Conservation (phyloP, 2,329 filamentous ascomycete genomes). For the Talaromyces marneffei region DNA sequence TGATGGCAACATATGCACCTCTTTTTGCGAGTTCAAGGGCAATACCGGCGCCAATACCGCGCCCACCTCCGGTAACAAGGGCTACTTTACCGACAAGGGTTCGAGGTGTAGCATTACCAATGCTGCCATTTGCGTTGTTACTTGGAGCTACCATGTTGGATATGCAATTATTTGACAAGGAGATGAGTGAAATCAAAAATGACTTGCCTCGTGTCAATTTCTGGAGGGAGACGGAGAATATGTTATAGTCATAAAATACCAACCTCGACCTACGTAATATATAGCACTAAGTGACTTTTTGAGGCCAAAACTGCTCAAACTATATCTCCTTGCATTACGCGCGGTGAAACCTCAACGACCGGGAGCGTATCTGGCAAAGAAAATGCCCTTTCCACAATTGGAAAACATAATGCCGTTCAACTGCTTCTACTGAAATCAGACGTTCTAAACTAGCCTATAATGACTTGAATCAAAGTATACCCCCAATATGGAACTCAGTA, state of each 20-base stretch:
- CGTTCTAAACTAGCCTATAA: not conserved
- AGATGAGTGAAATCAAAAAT: not conserved
- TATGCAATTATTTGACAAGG: not conserved
- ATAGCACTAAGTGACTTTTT: not conserved
- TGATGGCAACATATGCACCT: slow-evolving; percentile 37
- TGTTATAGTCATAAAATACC: too few relatives aligned
- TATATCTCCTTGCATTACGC: not conserved
- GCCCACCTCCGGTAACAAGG: slow-evolving; percentile 32
- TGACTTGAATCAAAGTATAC: not conserved
- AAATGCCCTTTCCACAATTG: not conserved
- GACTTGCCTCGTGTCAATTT: not conserved
- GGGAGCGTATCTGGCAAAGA: not conserved
- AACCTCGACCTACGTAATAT: not conserved
- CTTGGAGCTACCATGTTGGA: slow-evolving; percentile 7
- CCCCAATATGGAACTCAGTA: not conserved
- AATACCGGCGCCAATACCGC: slow-evolving; percentile 39
- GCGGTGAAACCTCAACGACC: not conserved
- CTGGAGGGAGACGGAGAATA: not conserved
- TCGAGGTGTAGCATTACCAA: not conserved
- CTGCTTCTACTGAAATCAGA: not conserved
- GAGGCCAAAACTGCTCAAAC: not conserved
- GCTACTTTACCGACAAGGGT: slow-evolving; percentile 27
- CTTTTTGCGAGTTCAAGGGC: slow-evolving; percentile 37
- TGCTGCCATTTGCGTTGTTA: slow-evolving; percentile 6
- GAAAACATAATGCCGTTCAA: not conserved